Base-by-base conservation (phyloP, 2,329 filamentous ascomycete species). In the Aureobasidium zeae region DNA sequence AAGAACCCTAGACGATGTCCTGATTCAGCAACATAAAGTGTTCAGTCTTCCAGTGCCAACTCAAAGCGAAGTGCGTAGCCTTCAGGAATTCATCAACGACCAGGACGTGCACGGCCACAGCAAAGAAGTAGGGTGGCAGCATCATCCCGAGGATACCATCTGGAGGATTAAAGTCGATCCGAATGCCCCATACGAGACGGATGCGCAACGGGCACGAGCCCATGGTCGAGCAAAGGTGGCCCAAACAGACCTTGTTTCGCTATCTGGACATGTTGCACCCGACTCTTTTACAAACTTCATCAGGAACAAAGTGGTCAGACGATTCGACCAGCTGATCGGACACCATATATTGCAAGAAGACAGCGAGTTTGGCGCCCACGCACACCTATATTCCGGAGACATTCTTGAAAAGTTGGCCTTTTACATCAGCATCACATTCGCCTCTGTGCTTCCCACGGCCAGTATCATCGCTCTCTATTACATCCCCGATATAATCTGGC, bases 391-490 rank as follows among this genome's bases (percentile, higher is more conserved):
- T 12, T 2, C 15, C 15, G 39, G 39, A 6, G 39, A 33, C 4
- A n/a, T 34, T 1, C 22, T 43, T 5, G 39, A 43, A n/a, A 26
- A 28, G 5, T 9, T 43, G 21, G 39, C 39, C 13, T 43, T 43
- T 16, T 43, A 43, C n/a, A 34, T 43, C 22, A 43, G 39, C 7
- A 51, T 53, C 36, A 28, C 51, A 2, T 29, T 54, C 3, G 51
- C 52, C 2, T 53, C 54, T 8, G 38, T 53, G 9, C 45, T 53
- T 9, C 53, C 53, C 8, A 52, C 52, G 2, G 44, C 37, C 26
- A 52, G 51, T n/a, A 52, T 56, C 32, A 42, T 56, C 10, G 52
- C 49, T 10, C 44, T 55, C 15, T 54, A 55, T 46, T 52, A 50
- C 22, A 54, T 56, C 26, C 30, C 52, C 7, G 28, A 30, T 1